Conservation (phyloP, 805 yeast species). For the Yamadazyma olivae region DNA sequence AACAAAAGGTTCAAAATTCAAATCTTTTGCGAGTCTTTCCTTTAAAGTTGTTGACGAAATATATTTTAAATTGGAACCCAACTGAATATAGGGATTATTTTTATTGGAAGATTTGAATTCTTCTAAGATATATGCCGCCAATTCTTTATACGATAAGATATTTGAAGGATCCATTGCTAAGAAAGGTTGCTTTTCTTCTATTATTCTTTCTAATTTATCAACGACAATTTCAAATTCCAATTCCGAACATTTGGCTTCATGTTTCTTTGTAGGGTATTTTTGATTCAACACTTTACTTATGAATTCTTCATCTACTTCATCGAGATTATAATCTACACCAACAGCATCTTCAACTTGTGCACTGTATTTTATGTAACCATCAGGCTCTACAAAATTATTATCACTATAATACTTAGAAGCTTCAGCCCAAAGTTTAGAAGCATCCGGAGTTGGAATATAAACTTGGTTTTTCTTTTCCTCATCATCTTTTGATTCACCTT, state of each 20-base stretch:
- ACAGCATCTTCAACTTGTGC: conserved; percentile 95
- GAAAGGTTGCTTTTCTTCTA: conserved; percentile 84
- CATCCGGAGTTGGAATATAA: conserved; percentile 96
- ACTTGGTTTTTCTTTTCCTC: conserved; percentile 38
- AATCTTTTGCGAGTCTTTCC: conserved; percentile 52
- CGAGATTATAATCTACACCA: conserved; percentile 85
- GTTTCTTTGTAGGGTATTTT: conserved; percentile 21
- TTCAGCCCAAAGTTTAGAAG: conserved; percentile 78
- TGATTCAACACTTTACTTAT: conserved; percentile 41
- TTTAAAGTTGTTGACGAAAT: conserved; percentile 58
- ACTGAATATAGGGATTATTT: conserved; percentile 23
- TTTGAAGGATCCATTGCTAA: conserved; percentile 80
- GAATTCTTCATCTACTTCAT: conserved; percentile 80
- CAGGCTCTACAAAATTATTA: conserved; percentile 61
- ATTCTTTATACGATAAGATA: conserved; percentile 66
- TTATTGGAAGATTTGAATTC: conserved; percentile 27
- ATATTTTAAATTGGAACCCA: conserved; percentile 30
- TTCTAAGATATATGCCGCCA: conserved; percentile 48
- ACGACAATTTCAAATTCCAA: conserved; percentile 82
- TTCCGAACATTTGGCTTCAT: conserved; percentile 51
- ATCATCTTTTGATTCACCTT: conserved; percentile 13
- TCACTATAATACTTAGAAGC: conserved; percentile 70
- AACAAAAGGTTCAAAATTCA: conserved; percentile 52
- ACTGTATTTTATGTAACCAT: conserved; percentile 79
- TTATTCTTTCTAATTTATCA: conserved; percentile 68